These are phyloP conservation scores for Acmispon strigosus DNA, from an alignment of 306 rosid species.

Conservation along the genomic window DNA sequence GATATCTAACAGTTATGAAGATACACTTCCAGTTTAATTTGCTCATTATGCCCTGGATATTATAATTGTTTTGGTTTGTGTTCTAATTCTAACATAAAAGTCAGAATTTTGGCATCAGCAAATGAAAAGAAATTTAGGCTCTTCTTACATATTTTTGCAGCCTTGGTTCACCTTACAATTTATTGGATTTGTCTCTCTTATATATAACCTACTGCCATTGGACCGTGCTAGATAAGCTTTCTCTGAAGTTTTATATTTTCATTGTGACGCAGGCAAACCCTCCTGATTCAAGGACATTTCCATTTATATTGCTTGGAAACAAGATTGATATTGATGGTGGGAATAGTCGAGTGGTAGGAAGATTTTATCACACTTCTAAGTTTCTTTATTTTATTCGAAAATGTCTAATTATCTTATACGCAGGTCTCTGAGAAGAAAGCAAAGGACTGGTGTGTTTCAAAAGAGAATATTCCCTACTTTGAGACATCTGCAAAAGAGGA, in stretches of 20 bases:
- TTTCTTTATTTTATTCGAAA: constrained; percentile 4
- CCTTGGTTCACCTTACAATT: neutral
- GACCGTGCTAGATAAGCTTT: neutral
- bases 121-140: neutral
- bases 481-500: constrained; percentile 97
- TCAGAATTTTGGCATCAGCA: neutral
- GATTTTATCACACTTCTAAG: neutral
- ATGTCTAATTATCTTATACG: constrained; percentile 21
- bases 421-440: constrained; percentile 99
- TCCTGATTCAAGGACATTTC: constrained; percentile 63
- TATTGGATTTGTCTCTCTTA: constrained; percentile 1
- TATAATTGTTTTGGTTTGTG: neutral
- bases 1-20: neutral
- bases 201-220: neutral
- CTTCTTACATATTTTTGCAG: neutral
- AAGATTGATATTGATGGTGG: constrained; percentile 98
- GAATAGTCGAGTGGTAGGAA: constrained; percentile 94
- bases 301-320: constrained; percentile 90
- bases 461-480: constrained; percentile 80
- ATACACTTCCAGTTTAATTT: neutral
- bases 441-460: constrained; percentile 83
- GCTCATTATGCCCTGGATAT: neutral
- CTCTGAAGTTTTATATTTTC: constrained; percentile 13
- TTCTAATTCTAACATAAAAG: neutral
- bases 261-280: constrained; percentile 64